These are phyloP conservation scores for Fomitopsis palustris DNA, from an alignment of 1,284 basidiomycete species.

Conservation along the genomic window DNA sequence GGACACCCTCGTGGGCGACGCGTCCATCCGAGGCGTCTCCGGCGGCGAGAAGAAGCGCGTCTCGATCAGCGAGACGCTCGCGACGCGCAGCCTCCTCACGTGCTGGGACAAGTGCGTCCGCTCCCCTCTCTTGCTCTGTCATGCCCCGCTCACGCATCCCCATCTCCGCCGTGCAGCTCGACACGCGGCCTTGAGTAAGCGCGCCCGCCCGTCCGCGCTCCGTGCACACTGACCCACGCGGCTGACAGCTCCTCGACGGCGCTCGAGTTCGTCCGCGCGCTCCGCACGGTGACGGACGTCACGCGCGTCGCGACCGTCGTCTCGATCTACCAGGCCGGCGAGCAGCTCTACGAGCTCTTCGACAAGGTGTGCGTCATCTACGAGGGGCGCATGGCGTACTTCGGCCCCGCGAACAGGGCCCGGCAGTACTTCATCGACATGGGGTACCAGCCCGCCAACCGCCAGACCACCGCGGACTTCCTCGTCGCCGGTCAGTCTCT, in stretches of 20 bases:
- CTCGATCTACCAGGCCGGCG: slow-evolving; percentile 58
- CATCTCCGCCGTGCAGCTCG: slow-evolving; percentile 30
- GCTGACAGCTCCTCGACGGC: slow-evolving; percentile 47
- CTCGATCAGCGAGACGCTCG: slow-evolving; percentile 67
- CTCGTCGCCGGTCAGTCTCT: slow-evolving; percentile 34
- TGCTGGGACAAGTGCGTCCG: slow-evolving; percentile 68
- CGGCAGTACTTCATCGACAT: slow-evolving; percentile 55
- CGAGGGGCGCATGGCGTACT: slow-evolving; percentile 60
- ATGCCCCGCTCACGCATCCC: slow-evolving; percentile 1
- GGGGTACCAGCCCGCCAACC: slow-evolving; percentile 48
- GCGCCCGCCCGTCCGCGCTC: background rate
- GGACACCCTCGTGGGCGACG: slow-evolving; percentile 68
- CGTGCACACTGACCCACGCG: background rate
- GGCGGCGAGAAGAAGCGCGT: slow-evolving; percentile 83
- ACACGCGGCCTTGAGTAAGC: slow-evolving; percentile 39
- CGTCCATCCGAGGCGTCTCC: slow-evolving; percentile 68
- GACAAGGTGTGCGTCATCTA: slow-evolving; percentile 64
- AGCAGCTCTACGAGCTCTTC: slow-evolving; percentile 42
- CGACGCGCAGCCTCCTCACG: slow-evolving; percentile 51
- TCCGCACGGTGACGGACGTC: slow-evolving; percentile 51
- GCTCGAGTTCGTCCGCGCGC: slow-evolving; percentile 48
- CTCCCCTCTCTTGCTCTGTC: background rate
- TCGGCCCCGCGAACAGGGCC: slow-evolving; percentile 47
- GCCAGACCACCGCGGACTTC: slow-evolving; percentile 59
- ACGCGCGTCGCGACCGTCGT: slow-evolving; percentile 44